These are phyloP conservation scores for Dryas drummondii DNA, from an alignment of 306 rosid species.

Conservation along the genomic window DNA sequence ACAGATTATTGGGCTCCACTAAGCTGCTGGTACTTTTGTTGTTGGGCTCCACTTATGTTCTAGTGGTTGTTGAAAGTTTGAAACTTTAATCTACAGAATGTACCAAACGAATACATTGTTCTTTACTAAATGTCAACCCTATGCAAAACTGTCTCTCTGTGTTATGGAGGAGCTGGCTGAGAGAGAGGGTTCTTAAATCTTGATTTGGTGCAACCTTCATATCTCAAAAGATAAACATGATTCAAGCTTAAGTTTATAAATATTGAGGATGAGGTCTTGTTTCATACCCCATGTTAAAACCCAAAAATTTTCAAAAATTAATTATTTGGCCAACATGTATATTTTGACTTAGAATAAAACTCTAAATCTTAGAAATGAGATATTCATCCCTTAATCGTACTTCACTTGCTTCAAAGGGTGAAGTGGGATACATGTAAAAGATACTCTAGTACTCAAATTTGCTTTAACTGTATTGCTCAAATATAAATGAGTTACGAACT, in stretches of 20 bases:
- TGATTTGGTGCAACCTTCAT: background rate
- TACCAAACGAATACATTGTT: background rate
- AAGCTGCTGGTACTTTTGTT: conserved; percentile 6
- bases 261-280: background rate
- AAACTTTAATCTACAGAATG: conserved; percentile 3
- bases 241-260: background rate
- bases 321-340: too few relatives aligned
- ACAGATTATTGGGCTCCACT: conserved; percentile 29
- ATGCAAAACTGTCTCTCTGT: background rate
- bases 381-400: too few relatives aligned
- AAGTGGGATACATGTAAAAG: too few relatives aligned
- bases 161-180: background rate
- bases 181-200: background rate
- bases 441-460: too few relatives aligned
- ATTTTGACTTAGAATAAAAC: too few relatives aligned
- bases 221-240: background rate
- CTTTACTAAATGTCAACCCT: background rate
- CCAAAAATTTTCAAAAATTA: too few relatives aligned
- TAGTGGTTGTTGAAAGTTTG: conserved; percentile 5
- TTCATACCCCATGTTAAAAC: background rate
- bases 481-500: too few relatives aligned
- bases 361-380: too few relatives aligned
- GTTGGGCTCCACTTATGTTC: conserved; percentile 15
- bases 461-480: too few relatives aligned
- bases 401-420: too few relatives aligned